Evolutionary conservation across 164 flowering plant genomes (phyloP).

Genomic region (Euptelea pleiosperma): DNA sequence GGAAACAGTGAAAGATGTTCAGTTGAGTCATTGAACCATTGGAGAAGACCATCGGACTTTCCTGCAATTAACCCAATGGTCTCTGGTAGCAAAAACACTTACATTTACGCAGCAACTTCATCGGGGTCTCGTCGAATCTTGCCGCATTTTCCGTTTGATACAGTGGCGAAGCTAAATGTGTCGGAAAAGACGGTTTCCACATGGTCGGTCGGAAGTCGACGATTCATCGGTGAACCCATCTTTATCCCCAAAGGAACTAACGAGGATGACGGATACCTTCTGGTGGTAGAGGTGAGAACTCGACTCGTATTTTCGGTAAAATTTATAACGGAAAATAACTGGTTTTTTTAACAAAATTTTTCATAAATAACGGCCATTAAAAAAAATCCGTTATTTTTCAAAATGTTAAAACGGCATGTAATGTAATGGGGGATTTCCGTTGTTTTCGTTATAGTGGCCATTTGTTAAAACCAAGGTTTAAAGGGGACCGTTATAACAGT

Average conservation of each 20-base stretch:
- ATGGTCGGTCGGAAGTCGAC: conserved; percentile 59
- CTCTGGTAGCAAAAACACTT: conserved; percentile 47
- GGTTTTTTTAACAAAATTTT: too few relatives aligned
- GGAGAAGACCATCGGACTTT: conserved; percentile 75
- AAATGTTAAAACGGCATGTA: too few relatives aligned
- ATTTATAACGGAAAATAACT: too few relatives aligned
- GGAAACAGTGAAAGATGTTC: conserved; percentile 38
- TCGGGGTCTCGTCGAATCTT: conserved; percentile 59
- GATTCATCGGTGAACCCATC: conserved; percentile 87
- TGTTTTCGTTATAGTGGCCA: too few relatives aligned
- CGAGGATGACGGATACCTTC: conserved; percentile 85
- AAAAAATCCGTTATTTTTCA: too few relatives aligned
- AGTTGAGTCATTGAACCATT: conserved; percentile 45
- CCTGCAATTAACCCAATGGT: conserved; percentile 59
- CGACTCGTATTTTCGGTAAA: too few relatives aligned
- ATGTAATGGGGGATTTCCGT: too few relatives aligned
- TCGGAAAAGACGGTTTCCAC: conserved; percentile 23
- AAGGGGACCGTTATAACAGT: too few relatives aligned
- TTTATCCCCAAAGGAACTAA: conserved; percentile 52
- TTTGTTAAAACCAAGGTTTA: too few relatives aligned
- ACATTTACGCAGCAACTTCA: conserved; percentile 59
- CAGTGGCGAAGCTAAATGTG: conserved; percentile 52
- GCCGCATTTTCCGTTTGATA: conserved; percentile 87
- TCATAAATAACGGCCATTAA: too few relatives aligned
- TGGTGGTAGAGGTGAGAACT: conserved; percentile 82